Evolutionary conservation across 2,329 filamentous ascomycete species (phyloP).

Genomic region (Aspergillus tubingensis): DNA sequence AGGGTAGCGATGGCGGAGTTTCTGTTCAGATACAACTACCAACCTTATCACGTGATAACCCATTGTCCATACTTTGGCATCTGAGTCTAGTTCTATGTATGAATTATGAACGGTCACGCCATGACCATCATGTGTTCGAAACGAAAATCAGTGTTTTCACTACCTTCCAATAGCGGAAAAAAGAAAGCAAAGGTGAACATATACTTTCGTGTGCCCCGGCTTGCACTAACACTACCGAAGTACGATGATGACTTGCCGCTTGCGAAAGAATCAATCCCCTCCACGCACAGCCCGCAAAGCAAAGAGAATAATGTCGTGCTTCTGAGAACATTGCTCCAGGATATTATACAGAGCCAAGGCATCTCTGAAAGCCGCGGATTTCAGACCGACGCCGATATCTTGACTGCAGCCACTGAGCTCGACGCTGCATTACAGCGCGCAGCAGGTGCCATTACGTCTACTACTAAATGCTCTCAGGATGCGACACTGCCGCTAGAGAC

Average conservation of each 20-base stretch:
- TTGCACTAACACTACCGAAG: constrained; percentile 2
- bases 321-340: neutral
- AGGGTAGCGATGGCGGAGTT: neutral
- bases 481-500: neutral
- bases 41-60: constrained; percentile 4
- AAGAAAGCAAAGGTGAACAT: constrained; percentile 26
- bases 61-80: neutral
- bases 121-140: constrained; percentile 31
- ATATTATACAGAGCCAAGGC: constrained; percentile 8
- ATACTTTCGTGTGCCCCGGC: neutral
- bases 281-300: neutral
- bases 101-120: neutral
- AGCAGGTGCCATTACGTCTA: neutral
- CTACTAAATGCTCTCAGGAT: neutral
- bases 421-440: neutral
- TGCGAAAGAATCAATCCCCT: neutral
- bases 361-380: too few relatives aligned
- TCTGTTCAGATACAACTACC: neutral
- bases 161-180: neutral
- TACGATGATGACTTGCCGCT: neutral
- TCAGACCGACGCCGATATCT: neutral
- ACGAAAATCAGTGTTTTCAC: constrained; percentile 22
- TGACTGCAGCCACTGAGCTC: neutral
- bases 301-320: neutral
- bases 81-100: neutral